phyloP scores from a whole-genome alignment of 2,329 filamentous ascomycete species.

The Fusarium chaquense region DNA sequence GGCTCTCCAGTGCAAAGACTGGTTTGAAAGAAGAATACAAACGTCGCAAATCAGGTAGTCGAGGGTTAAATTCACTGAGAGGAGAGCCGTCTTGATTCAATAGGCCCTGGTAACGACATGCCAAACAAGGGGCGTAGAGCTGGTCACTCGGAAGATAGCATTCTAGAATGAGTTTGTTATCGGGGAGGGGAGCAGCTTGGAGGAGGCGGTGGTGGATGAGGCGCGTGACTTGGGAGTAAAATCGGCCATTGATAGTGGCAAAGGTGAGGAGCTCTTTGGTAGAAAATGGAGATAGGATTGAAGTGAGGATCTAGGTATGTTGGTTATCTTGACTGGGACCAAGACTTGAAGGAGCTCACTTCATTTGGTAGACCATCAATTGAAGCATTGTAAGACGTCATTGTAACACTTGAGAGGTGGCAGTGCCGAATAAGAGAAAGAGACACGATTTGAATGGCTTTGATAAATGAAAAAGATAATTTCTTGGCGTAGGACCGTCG shows the following conservation, averaged over 20 bases:
- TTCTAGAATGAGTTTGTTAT: constrained; percentile 77
- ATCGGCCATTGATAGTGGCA: constrained; percentile 69
- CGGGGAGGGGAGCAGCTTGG: constrained; percentile 43
- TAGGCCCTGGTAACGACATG: constrained; percentile 75
- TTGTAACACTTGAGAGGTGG: constrained; percentile 7
- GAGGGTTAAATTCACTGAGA: constrained; percentile 16
- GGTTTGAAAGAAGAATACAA: constrained; percentile 81
- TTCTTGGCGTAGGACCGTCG: not conserved
- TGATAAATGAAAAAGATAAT: not conserved
- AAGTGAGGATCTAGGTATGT: constrained; percentile 26
- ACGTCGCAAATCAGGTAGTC: constrained; percentile 58
- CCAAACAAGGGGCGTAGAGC: constrained; percentile 74
- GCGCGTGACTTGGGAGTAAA: constrained; percentile 72
- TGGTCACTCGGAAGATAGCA: constrained; percentile 80
- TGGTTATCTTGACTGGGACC: not conserved
- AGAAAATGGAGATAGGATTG: constrained; percentile 57
- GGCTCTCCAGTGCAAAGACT: constrained; percentile 66
- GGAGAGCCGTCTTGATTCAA: constrained; percentile 39
- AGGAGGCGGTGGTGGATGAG: constrained; percentile 74
- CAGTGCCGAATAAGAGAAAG: not conserved
- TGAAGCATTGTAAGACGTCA: constrained; percentile 20
- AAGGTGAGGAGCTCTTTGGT: constrained; percentile 67
- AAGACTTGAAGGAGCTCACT: not conserved
- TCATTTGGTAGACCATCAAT: constrained; percentile 39
- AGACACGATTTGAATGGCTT: not conserved